Evolutionary conservation across 352 stramenopile species (phyloP).

Genomic region (Blastocystis sp.): DNA sequence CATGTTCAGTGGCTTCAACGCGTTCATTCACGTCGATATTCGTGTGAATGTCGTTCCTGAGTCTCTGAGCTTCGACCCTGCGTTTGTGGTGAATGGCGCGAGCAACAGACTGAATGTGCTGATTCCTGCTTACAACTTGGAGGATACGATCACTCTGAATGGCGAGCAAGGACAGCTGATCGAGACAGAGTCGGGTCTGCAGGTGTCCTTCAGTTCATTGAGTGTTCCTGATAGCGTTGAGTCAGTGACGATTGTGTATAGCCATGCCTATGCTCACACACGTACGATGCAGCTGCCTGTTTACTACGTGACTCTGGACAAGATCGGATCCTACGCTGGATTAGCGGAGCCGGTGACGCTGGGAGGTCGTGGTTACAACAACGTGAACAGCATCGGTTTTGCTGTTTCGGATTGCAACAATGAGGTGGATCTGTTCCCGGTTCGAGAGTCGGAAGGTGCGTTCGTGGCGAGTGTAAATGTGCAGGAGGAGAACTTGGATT

Average conservation of each 20-base stretch:
- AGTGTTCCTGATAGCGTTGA: not conserved
- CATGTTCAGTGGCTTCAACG: not conserved
- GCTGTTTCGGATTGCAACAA: not conserved
- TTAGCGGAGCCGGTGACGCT: not conserved
- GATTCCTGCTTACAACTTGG: conserved; percentile 34
- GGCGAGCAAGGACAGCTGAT: not conserved
- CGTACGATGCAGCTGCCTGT: not conserved
- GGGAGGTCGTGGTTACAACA: not conserved
- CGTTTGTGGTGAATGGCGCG: conserved; percentile 35
- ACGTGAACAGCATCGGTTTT: conserved; percentile 10
- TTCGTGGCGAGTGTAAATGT: not conserved
- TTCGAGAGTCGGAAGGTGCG: not conserved
- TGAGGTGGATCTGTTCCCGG: not conserved
- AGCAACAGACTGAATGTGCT: not conserved
- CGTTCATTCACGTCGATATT: not conserved
- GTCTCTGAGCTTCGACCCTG: not conserved
- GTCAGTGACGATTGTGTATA: conserved; percentile 22
- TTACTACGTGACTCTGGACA: conserved; percentile 12
- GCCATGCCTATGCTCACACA: not conserved
- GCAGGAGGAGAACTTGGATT: conserved; percentile 1
- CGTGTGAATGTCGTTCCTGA: not conserved
- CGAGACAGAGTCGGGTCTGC: not conserved
- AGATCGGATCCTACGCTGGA: not conserved
- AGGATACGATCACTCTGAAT: conserved; percentile 23
- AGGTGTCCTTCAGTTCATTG: conserved; percentile 22